These are phyloP conservation scores for Hippophae rhamnoides DNA, from an alignment of 306 rosid species.

Conservation along the genomic window DNA sequence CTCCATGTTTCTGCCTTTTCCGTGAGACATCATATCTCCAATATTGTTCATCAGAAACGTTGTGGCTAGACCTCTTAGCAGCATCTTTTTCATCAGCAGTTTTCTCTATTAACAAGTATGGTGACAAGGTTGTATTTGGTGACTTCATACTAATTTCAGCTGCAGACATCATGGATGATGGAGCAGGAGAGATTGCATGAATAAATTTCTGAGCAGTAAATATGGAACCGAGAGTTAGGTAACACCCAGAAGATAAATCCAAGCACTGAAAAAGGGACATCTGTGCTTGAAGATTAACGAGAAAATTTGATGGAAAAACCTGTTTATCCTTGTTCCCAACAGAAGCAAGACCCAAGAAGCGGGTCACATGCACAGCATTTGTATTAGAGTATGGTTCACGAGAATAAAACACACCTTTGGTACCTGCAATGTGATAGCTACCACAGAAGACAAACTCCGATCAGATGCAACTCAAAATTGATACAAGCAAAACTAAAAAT, in stretches of 20 bases:
- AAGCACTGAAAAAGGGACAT: constrained; percentile 3
- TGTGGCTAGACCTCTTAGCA: constrained; percentile 50
- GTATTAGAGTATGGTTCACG: constrained; percentile 88
- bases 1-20: constrained; percentile 66
- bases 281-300: neutral
- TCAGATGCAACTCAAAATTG: constrained; percentile 12
- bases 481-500: neutral
- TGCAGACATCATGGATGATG: constrained; percentile 79
- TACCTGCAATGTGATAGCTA: constrained; percentile 92
- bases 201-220: constrained; percentile 74
- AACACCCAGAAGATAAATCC: constrained; percentile 17
- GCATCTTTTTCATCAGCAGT: constrained; percentile 32
- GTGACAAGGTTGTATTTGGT: constrained; percentile 61
- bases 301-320: constrained; percentile 33
- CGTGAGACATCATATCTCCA: constrained; percentile 94
- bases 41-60: constrained; percentile 60
- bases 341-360: constrained; percentile 86
- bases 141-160: constrained; percentile 62
- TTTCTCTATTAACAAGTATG: constrained; percentile 41
- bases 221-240: constrained; percentile 15
- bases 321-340: constrained; percentile 94
- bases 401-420: constrained; percentile 64
- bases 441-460: constrained; percentile 22
- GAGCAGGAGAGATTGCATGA: constrained; percentile 91
- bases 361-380: constrained; percentile 85